Conservation (phyloP, 208 protist species). For the Lotmaria passim region DNA sequence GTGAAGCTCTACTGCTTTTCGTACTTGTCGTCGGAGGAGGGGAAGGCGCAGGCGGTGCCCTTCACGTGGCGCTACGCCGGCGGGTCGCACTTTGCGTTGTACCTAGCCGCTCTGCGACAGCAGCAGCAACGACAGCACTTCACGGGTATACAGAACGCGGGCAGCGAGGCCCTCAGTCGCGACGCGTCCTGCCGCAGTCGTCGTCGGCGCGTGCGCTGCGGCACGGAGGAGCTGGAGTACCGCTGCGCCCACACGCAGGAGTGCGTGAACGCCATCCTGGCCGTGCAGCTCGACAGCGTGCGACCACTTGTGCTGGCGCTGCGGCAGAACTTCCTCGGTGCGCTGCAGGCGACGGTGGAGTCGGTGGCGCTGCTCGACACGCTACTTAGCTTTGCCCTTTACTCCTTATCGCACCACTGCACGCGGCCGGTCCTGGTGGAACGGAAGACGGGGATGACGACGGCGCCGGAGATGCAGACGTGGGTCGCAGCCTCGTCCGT, state of each 20-base stretch:
- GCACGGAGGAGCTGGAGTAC: constrained; percentile 73
- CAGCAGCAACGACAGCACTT: constrained; percentile 36
- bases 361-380: constrained; percentile 91
- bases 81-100: constrained; percentile 68
- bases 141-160: no score
- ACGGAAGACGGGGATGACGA: constrained; percentile 30
- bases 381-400: constrained; percentile 71
- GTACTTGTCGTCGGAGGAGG: constrained; percentile 63
- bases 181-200: no score
- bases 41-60: constrained; percentile 46
- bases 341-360: constrained; percentile 85
- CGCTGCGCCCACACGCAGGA: constrained; percentile 66
- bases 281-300: constrained; percentile 56
- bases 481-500: neutral
- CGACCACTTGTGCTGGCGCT: constrained; percentile 55
- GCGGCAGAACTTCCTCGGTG: constrained; percentile 65
- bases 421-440: constrained; percentile 50
- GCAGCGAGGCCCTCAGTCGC: no score
- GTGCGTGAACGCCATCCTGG: constrained; percentile 68
- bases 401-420: constrained; percentile 52
- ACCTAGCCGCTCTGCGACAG: constrained; percentile 32
- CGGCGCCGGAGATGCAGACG: neutral
- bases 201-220: constrained; percentile 44
- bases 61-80: constrained; percentile 80
- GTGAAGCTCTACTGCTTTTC: constrained; percentile 69